A percentile compares a stretch with the other conserved stretches of the same genome.
These are phyloP conservation scores for Melastoma malabathricum DNA, from an alignment of 345 rosid genomes.

Conservation along the genomic window DNA sequence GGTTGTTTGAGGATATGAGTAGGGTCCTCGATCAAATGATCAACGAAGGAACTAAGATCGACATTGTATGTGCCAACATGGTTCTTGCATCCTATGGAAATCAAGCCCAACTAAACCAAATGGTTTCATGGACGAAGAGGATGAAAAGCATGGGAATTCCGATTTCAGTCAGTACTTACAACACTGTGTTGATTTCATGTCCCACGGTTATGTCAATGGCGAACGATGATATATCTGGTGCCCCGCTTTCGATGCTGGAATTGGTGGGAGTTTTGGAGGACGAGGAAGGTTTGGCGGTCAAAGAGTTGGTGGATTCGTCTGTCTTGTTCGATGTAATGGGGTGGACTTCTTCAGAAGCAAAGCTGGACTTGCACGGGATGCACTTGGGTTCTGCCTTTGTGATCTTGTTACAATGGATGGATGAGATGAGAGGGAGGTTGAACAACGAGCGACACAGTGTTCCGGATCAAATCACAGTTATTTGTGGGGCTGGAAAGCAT, in stretches of 20 bases:
- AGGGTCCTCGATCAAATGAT: slow-evolving; percentile 32
- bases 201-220: slow-evolving; percentile 26
- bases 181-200: slow-evolving; percentile 68
- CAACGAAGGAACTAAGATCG: slow-evolving; percentile 31
- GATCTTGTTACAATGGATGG: slow-evolving; percentile 63
- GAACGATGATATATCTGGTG: slow-evolving; percentile 14
- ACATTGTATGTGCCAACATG: slow-evolving; percentile 67
- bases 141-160: slow-evolving; percentile 35
- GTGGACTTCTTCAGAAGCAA: slow-evolving; percentile 39
- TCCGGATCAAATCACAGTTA: slow-evolving; percentile 50
- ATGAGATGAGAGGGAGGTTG: slow-evolving; percentile 38
- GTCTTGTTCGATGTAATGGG: slow-evolving; percentile 40
- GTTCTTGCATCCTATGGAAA: slow-evolving; percentile 68
- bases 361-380: slow-evolving; percentile 87
- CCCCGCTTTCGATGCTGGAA: slow-evolving; percentile 34
- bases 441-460: slow-evolving; percentile 13
- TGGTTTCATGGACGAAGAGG: slow-evolving; percentile 51
- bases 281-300: slow-evolving; percentile 39
- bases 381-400: slow-evolving; percentile 57
- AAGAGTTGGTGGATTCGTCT: slow-evolving; percentile 30
- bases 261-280: slow-evolving; percentile 26
- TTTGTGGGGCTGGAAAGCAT: slow-evolving; percentile 70
- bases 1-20: slow-evolving; percentile 54
- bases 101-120: slow-evolving; percentile 33
- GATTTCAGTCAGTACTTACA: slow-evolving; percentile 51